Conservation (phyloP, 2,329 filamentous ascomycete species). For the Bisporella sp. region DNA sequence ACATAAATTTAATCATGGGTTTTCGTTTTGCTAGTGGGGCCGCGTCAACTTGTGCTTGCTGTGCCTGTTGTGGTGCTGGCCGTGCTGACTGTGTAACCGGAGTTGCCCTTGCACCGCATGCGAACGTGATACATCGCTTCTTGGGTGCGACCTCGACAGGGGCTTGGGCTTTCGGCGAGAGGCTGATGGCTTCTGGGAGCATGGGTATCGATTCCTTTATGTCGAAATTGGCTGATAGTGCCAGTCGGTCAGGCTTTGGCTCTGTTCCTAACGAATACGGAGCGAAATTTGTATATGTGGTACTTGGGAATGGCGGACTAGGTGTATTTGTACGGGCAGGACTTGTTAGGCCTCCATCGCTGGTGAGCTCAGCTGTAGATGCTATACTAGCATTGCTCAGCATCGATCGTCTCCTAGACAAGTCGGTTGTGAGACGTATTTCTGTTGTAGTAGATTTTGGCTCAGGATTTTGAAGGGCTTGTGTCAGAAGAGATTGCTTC, state of each 20-base stretch:
- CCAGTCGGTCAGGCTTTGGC: slow-evolving; percentile 7
- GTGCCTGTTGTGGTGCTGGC: slow-evolving; percentile 28
- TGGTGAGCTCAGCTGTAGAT: slow-evolving; percentile 89
- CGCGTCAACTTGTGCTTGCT: slow-evolving; percentile 21
- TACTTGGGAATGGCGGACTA: slow-evolving; percentile 71
- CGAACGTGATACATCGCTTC: slow-evolving; percentile 89
- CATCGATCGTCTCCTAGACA: slow-evolving; percentile 42
- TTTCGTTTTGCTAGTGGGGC: slow-evolving; percentile 41
- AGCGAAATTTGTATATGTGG: slow-evolving; percentile 36
- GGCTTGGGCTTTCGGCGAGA: slow-evolving; percentile 40
- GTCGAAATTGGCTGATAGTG: slow-evolving; percentile 4
- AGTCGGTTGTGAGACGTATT: slow-evolving; percentile 33
- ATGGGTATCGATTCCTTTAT: slow-evolving; percentile 6
- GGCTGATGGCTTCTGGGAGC: slow-evolving; percentile 10
- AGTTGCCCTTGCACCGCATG: slow-evolving; percentile 59
- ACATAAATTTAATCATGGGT: slow-evolving; percentile 69
- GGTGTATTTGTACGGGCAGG: slow-evolving; percentile 82
- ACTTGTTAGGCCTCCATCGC: slow-evolving; percentile 85
- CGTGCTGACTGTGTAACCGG: slow-evolving; percentile 33
- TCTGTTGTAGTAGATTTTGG: slow-evolving; percentile 36
- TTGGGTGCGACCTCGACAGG: slow-evolving; percentile 59
- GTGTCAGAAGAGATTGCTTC: slow-evolving; percentile 79
- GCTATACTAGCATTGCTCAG: slow-evolving; percentile 74
- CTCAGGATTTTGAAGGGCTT: slow-evolving; percentile 67
- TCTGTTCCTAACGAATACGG: slow-evolving; percentile 21